Conservation (phyloP, 2,329 filamentous ascomycete genomes). For the Diaporthe destruens region DNA sequence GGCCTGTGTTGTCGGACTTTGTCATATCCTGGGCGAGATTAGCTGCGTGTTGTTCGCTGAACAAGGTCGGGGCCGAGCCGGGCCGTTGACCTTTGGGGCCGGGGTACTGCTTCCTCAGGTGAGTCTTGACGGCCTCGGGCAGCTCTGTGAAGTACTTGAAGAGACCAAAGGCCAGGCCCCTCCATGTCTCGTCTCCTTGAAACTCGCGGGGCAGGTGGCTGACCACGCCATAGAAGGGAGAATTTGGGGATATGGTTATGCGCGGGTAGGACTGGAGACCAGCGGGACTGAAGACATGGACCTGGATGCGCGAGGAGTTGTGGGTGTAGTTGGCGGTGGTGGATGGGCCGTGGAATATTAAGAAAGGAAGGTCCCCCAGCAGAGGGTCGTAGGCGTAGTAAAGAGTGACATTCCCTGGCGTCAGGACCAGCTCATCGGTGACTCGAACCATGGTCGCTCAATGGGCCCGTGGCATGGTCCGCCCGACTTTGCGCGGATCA, state of each 20-base stretch:
- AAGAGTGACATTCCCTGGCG: slow-evolving; percentile 84
- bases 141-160: slow-evolving; percentile 96
- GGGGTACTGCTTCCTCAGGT: slow-evolving; percentile 72
- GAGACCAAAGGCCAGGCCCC: slow-evolving; percentile 90
- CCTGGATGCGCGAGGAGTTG: slow-evolving; percentile 93
- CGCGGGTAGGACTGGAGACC: slow-evolving; percentile 92
- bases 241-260: slow-evolving; percentile 92
- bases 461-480: slow-evolving; percentile 56
- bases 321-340: slow-evolving; percentile 88
- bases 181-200: slow-evolving; percentile 93
- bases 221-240: slow-evolving; percentile 90
- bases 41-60: slow-evolving; percentile 92
- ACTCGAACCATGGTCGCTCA: slow-evolving; percentile 82
- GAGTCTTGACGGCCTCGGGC: slow-evolving; percentile 79
- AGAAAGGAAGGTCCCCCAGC: slow-evolving; percentile 82
- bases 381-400: slow-evolving; percentile 91
- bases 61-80: slow-evolving; percentile 76
- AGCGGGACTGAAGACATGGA: slow-evolving; percentile 90
- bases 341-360: slow-evolving; percentile 93
- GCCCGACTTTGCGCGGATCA: slow-evolving; percentile 19
- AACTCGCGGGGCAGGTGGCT: slow-evolving; percentile 91
- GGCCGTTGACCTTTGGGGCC: slow-evolving; percentile 68
- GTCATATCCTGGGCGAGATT: slow-evolving; percentile 89
- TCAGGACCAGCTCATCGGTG: slow-evolving; percentile 81
- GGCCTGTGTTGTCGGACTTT: slow-evolving; percentile 80